phyloP scores from a whole-genome alignment of 2,329 filamentous ascomycete genomes.

The Talaromyces marneffei region DNA sequence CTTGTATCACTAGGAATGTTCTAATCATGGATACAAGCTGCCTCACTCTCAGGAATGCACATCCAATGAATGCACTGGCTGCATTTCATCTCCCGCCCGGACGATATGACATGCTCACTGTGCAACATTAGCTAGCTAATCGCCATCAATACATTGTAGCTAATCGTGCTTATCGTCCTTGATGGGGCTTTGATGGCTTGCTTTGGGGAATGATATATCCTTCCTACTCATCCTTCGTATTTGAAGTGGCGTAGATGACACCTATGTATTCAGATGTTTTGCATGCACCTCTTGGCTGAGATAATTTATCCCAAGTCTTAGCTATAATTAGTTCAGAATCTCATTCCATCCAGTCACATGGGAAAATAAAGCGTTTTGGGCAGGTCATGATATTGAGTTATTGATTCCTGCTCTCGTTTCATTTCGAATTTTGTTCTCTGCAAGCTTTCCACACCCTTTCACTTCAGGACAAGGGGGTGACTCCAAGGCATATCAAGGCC shows the following conservation, averaged over 20 bases:
- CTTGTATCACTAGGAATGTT: constrained; percentile 7
- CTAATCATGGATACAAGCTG: not conserved
- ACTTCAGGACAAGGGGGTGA: not conserved
- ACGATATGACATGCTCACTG: constrained; percentile 2
- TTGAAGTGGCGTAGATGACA: not conserved
- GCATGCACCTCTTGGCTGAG: not conserved
- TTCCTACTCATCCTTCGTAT: not conserved
- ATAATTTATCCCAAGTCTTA: not conserved
- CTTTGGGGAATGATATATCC: not conserved
- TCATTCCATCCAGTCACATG: not conserved
- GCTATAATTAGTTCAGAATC: not conserved
- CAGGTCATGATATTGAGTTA: not conserved
- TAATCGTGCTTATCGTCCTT: not conserved
- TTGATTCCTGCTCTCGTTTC: not conserved
- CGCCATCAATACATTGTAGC: not conserved
- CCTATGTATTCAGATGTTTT: not conserved
- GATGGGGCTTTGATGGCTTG: not conserved
- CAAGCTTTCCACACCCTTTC: no score
- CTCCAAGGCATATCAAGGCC: not conserved
- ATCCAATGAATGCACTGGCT: not conserved
- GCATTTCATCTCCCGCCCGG: not conserved
- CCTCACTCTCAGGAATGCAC: constrained; percentile 1
- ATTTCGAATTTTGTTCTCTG: not conserved
- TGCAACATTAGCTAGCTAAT: constrained; percentile 3
- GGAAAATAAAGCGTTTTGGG: not conserved